These are phyloP conservation scores for Coniella vitis DNA, from an alignment of 2,329 filamentous ascomycete genomes.

Conservation along the genomic window DNA sequence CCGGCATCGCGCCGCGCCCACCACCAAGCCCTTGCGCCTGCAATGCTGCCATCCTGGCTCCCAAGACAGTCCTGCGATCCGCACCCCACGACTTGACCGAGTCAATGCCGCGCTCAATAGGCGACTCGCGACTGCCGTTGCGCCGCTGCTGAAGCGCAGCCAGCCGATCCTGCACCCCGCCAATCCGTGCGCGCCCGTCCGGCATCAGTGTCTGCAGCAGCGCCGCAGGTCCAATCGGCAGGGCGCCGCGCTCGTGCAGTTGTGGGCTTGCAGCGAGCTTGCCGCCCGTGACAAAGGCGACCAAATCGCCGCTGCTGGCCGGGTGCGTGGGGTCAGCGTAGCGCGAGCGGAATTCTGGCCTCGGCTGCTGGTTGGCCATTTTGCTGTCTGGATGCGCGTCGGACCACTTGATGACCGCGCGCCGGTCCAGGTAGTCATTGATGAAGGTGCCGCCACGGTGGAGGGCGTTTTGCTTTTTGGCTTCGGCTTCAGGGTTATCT, in stretches of 20 bases:
- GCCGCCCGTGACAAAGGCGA: constrained; percentile 22
- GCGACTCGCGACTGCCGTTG: background rate
- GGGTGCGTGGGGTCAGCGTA: constrained; percentile 24
- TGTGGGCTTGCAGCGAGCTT: background rate
- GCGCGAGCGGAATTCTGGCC: constrained; percentile 21
- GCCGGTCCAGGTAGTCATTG: constrained; percentile 18
- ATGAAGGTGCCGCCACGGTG: constrained; percentile 19
- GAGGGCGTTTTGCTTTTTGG: constrained; percentile 18
- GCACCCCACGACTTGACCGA: no score
- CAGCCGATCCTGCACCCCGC: no score
- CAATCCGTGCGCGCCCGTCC: background rate
- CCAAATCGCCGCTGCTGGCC: constrained; percentile 20
- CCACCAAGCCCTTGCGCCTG: no score
- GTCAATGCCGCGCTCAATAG: no score
- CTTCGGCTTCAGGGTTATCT: constrained; percentile 13
- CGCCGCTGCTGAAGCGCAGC: no score
- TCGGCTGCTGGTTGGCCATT: constrained; percentile 19
- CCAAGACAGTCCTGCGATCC: background rate
- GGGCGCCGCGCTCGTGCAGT: background rate
- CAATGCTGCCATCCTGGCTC: no score
- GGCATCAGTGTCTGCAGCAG: background rate
- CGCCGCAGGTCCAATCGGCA: background rate
- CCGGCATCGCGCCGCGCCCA: no score
- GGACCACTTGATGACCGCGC: constrained; percentile 19
- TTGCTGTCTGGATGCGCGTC: constrained; percentile 15